phyloP scores from a whole-genome alignment of 2,329 filamentous ascomycete species.

The Claviceps sp. region DNA sequence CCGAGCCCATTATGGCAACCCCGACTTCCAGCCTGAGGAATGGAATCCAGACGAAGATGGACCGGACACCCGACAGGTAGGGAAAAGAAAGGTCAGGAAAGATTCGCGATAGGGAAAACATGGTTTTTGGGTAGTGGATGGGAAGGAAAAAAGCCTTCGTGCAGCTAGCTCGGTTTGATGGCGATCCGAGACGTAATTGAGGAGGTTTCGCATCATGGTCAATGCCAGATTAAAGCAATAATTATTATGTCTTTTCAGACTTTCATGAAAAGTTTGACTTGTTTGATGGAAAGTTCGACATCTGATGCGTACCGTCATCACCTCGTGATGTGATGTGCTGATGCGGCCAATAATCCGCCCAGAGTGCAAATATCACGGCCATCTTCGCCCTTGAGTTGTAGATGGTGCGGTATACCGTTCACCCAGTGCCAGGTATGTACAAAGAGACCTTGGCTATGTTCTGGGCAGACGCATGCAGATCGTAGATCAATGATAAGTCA shows the following conservation, averaged over 20 bases:
- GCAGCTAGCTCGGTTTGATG: background rate
- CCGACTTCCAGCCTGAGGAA: constrained; percentile 33
- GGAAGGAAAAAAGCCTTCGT: background rate
- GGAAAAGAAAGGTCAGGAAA: constrained; percentile 14
- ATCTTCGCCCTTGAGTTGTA: no score
- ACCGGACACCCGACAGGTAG: constrained; percentile 15
- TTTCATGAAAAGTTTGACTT: background rate
- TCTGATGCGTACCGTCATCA: background rate
- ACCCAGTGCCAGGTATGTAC: no score
- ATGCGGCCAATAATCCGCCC: background rate
- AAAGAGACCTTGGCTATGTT: no score
- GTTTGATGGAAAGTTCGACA: background rate
- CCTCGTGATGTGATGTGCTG: background rate
- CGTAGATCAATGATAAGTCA: no score
- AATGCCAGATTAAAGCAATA: no score
- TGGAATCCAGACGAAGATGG: constrained; percentile 28
- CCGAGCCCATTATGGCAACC: constrained; percentile 53
- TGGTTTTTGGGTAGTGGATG: background rate
- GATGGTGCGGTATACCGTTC: no score
- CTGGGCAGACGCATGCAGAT: no score
- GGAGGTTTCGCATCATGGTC: no score
- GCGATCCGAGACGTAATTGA: no score
- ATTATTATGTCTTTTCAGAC: no score
- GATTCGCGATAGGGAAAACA: constrained; percentile 6
- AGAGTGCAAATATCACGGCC: no score